phyloP scores from a whole-genome alignment of 1,284 basidiomycete genomes.

The Singerocomus rubriflavus region DNA sequence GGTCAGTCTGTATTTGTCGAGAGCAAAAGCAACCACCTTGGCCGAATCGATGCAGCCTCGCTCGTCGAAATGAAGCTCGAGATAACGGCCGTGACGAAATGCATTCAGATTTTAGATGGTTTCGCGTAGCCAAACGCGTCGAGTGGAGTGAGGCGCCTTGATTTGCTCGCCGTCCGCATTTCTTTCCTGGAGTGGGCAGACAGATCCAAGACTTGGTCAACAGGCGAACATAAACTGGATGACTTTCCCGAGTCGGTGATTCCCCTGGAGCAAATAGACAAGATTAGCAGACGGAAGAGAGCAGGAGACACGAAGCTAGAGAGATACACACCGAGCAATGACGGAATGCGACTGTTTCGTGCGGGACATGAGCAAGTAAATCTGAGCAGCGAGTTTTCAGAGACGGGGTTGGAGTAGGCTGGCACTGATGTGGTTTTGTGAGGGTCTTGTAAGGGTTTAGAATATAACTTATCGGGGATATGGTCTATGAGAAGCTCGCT shows the following conservation, averaged over 20 bases:
- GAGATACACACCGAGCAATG: conserved; percentile 64
- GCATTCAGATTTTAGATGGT: conserved; percentile 82
- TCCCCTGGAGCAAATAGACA: conserved; percentile 52
- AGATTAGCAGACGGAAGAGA: conserved; percentile 5
- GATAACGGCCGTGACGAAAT: conserved; percentile 80
- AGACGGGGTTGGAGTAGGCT: conserved; percentile 76
- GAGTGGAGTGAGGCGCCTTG: conserved; percentile 73
- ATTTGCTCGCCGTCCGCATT: conserved; percentile 69
- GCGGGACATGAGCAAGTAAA: conserved; percentile 81
- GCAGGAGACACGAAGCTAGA: background rate
- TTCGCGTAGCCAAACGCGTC: conserved; percentile 90
- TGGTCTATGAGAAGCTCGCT: too few relatives aligned
- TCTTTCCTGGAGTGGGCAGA: conserved; percentile 79
- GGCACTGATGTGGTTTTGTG: conserved; percentile 77
- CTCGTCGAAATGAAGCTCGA: conserved; percentile 87
- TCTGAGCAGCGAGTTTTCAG: conserved; percentile 81
- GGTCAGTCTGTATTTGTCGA: conserved; percentile 83
- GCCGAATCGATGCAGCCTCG: conserved; percentile 74
- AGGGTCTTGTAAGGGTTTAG: conserved; percentile 85
- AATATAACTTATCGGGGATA: too few relatives aligned
- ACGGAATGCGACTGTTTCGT: conserved; percentile 77
- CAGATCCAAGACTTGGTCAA: conserved; percentile 78
- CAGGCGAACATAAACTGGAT: conserved; percentile 67
- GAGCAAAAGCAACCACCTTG: conserved; percentile 78
- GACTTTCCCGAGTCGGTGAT: conserved; percentile 89